Evolutionary conservation across 1,139 yeast genomes (phyloP).

Genomic region (Nakaseomyces kungkrabaensis): DNA sequence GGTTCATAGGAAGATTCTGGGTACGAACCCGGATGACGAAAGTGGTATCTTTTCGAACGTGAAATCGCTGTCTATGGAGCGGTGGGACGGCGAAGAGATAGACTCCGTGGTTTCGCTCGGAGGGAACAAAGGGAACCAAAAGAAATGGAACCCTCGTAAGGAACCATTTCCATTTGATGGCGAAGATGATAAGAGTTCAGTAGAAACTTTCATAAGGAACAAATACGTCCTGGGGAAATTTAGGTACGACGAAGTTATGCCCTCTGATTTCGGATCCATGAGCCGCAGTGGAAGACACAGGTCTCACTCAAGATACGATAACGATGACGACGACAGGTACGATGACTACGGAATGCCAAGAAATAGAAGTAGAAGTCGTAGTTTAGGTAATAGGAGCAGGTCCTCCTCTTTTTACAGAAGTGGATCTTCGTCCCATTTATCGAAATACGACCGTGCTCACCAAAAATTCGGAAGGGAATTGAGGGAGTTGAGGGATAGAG

Average conservation of each 20-base stretch:
- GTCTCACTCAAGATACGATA: neutral
- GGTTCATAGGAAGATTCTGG: slow-evolving; percentile 32
- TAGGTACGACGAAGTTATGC: slow-evolving; percentile 32
- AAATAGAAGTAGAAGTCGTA: slow-evolving; percentile 2
- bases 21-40: slow-evolving; percentile 24
- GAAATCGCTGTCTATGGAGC: slow-evolving; percentile 56
- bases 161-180: slow-evolving; percentile 62
- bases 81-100: slow-evolving; percentile 41
- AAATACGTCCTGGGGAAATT: slow-evolving; percentile 48
- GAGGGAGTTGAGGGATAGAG: slow-evolving; percentile 20
- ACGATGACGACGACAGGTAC: neutral
- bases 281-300: neutral
- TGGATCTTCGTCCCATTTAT: slow-evolving; percentile 7
- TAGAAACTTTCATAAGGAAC: slow-evolving; percentile 46
- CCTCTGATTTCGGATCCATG: slow-evolving; percentile 18
- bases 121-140: slow-evolving; percentile 28
- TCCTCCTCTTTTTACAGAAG: slow-evolving; percentile 3
- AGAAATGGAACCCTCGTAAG: slow-evolving; percentile 35
- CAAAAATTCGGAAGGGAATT: slow-evolving; percentile 24
- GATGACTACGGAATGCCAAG: slow-evolving; percentile 3
- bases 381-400: slow-evolving; percentile 2
- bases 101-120: slow-evolving; percentile 23
- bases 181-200: slow-evolving; percentile 31
- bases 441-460: slow-evolving; percentile 22
- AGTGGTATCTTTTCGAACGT: slow-evolving; percentile 30